Conservation (phyloP, 495 filamentous ascomycete species). For the Penicillium antarcticum region DNA sequence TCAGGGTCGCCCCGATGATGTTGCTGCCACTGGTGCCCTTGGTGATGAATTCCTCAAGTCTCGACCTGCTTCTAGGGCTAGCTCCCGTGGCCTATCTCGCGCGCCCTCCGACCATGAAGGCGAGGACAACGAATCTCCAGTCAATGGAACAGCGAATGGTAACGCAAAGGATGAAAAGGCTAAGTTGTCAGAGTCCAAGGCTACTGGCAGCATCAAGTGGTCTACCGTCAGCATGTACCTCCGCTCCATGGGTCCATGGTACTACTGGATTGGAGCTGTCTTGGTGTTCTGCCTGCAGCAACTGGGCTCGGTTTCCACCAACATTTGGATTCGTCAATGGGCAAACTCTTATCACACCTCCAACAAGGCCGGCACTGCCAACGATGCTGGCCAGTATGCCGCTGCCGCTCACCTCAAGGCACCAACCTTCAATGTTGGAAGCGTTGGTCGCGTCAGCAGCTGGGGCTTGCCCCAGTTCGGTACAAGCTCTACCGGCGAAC, state of each 20-base stretch:
- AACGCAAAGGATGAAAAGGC: slow-evolving; percentile 42
- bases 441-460: slow-evolving; percentile 34
- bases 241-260: slow-evolving; percentile 85
- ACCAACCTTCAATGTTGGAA: slow-evolving; percentile 40
- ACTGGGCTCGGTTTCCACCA: slow-evolving; percentile 76
- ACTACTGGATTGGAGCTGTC: slow-evolving; percentile 80
- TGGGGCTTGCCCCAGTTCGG: slow-evolving; percentile 27
- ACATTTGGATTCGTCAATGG: slow-evolving; percentile 94
- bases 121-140: slow-evolving; percentile 27
- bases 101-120: slow-evolving; percentile 59
- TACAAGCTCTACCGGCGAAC: slow-evolving; percentile 15
- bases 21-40: slow-evolving; percentile 79
- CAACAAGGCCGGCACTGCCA: slow-evolving; percentile 12
- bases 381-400: slow-evolving; percentile 37
- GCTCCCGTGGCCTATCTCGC: slow-evolving; percentile 68
- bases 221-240: slow-evolving; percentile 82
- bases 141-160: slow-evolving; percentile 33
- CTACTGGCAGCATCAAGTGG: slow-evolving; percentile 81
- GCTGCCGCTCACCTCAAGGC: slow-evolving; percentile 37
- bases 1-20: slow-evolving; percentile 72
- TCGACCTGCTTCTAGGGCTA: slow-evolving; percentile 58
- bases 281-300: slow-evolving; percentile 78
- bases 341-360: slow-evolving; percentile 56
- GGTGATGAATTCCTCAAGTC: slow-evolving; percentile 80
- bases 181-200: slow-evolving; percentile 68